Evolutionary conservation across 2,329 filamentous ascomycete genomes (phyloP), one percentile per base, ranked within the genome.

Genomic region (Hortaea werneckii): DNA sequence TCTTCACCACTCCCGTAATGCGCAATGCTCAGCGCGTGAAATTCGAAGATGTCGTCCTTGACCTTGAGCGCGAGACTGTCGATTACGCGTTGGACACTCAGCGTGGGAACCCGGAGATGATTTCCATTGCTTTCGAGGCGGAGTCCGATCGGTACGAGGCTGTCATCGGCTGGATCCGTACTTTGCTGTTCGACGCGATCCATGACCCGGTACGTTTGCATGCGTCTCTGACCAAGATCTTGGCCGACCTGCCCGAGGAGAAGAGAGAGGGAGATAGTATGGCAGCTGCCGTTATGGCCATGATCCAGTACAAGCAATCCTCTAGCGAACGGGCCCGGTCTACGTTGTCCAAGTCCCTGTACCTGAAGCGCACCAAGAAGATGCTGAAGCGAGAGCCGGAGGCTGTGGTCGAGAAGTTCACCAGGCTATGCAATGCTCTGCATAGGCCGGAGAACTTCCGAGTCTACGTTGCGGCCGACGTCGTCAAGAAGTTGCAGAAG

Each of bases 21-120:
- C 80, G 82, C 29, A 76, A 88, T 56, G 88, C 86, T 38, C 75
- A 87, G 61, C 78, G 77, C 26, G 71, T 98, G 29, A 81, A 84
- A 41, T 98, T 96, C 57, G 92, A 96, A 63, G 79, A 95, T 51
- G 86, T 96, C 3, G 88, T 96, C 39, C 86, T 87, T 61, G 82
- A 89, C 60, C 75, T 98, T 4, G 92, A 98, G 65, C 80, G 83
- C 59, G 89, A 96, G 56, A 96, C 92, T 0, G 82, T 96, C 47
- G 82, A 80, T 54, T 96, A 95, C 64, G 73, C 70, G 1, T 79
- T 95, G 53, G 79, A 81, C 49, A 78, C 78, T 2, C 84, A 81
- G 5, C 74, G 76, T 12, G 83, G 85, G 30, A 88, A 94, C 61
- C 76, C 80, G 0, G 90, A 98, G 64, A 83, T 89, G 63, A 69